phyloP scores from a whole-genome alignment of 495 filamentous ascomycete genomes.

The Cercophora sp. region DNA sequence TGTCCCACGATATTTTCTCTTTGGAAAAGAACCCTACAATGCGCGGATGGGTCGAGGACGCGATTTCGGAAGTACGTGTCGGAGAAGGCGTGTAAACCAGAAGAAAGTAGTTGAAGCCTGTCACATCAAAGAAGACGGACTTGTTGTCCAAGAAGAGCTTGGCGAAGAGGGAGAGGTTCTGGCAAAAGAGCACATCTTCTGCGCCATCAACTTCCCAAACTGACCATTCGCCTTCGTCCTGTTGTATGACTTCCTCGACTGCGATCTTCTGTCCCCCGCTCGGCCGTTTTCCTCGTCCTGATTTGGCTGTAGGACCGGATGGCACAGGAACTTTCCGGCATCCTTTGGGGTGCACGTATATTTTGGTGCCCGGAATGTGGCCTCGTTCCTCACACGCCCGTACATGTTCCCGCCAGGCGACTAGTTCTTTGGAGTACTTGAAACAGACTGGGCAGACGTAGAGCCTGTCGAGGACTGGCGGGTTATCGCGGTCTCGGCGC shows the following conservation, averaged over 20 bases:
- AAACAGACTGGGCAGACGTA: conserved; percentile 94
- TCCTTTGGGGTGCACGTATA: conserved; percentile 48
- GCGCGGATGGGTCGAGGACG: conserved; percentile 33
- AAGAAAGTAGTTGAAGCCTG: conserved; percentile 91
- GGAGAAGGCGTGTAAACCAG: conserved; percentile 61
- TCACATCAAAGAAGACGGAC: conserved; percentile 95
- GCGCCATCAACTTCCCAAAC: conserved; percentile 93
- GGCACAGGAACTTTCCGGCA: conserved; percentile 30
- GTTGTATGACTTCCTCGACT: conserved; percentile 54
- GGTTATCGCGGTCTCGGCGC: conserved; percentile 29
- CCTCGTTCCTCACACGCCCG: conserved; percentile 37
- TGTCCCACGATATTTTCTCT: conserved; percentile 97
- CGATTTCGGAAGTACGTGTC: conserved; percentile 22
- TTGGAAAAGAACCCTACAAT: conserved; percentile 97
- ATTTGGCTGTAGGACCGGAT: conserved; percentile 32
- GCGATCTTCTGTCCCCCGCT: conserved; percentile 47
- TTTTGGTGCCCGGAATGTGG: conserved; percentile 40
- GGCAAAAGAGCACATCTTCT: conserved; percentile 79
- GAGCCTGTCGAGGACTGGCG: conserved; percentile 53
- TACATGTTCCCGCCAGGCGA: conserved; percentile 49
- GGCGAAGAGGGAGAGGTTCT: conserved; percentile 94
- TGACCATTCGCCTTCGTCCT: conserved; percentile 51
- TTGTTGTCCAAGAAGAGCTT: conserved; percentile 98
- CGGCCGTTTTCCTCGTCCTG: conserved; percentile 37
- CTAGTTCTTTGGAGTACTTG: conserved; percentile 75